Conservation (phyloP, 495 filamentous ascomycete genomes). For the Xylaria telfairii region DNA sequence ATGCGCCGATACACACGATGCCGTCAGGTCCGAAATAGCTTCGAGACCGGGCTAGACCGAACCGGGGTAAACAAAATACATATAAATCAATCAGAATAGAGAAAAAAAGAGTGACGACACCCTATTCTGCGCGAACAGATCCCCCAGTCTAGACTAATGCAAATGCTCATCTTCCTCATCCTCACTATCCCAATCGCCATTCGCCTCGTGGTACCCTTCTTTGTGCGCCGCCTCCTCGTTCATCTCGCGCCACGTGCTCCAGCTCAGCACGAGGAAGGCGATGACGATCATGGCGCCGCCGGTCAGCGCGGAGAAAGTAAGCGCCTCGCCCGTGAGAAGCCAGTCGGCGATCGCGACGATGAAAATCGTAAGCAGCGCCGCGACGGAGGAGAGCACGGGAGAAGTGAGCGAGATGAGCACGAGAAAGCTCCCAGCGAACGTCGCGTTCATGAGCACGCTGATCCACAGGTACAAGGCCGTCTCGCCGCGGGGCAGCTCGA, state of each 20-base stretch:
- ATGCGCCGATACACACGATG: not conserved
- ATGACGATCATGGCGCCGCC: constrained; percentile 87
- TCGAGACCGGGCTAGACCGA: not conserved
- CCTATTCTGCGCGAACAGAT: not conserved
- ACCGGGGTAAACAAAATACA: not conserved
- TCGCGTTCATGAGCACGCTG: constrained; percentile 83
- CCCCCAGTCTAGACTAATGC: constrained; percentile 3
- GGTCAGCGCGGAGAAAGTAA: constrained; percentile 73
- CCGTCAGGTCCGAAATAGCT: not conserved
- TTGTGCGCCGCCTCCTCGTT: constrained; percentile 70
- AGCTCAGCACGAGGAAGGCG: constrained; percentile 85
- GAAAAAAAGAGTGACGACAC: not conserved
- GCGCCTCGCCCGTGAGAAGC: constrained; percentile 74
- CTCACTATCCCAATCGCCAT: constrained; percentile 7
- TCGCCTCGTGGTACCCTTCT: not conserved
- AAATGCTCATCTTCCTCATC: constrained; percentile 13
- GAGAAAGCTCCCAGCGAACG: constrained; percentile 91
- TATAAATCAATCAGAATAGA: no score
- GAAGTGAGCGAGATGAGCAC: constrained; percentile 90
- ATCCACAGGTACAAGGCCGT: constrained; percentile 80
- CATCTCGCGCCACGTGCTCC: constrained; percentile 92
- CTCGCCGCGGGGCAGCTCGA: constrained; percentile 78
- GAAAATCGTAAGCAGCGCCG: constrained; percentile 93
- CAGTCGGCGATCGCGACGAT: constrained; percentile 92
- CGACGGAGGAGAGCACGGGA: constrained; percentile 89